phyloP scores from a whole-genome alignment of 2,329 filamentous ascomycete genomes.

The Aspergillus nomiae region DNA sequence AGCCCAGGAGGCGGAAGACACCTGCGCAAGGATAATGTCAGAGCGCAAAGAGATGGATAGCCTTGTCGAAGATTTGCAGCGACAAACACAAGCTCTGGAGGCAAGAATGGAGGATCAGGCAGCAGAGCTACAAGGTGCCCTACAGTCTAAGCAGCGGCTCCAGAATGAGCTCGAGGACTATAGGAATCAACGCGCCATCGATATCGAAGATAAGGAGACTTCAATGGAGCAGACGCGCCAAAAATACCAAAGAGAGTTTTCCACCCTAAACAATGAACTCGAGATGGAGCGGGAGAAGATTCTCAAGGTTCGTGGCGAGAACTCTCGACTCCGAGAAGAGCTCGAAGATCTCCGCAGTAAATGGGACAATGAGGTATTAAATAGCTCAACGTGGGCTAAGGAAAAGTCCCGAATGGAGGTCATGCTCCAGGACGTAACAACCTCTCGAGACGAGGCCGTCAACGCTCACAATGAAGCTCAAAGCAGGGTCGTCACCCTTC shows the following conservation, averaged over 20 bases:
- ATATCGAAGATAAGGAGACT: slow-evolving; percentile 94
- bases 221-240: slow-evolving; percentile 96
- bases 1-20: slow-evolving; percentile 87
- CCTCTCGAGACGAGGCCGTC: slow-evolving; percentile 91
- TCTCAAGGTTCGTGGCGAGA: slow-evolving; percentile 81
- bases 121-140: slow-evolving; percentile 80
- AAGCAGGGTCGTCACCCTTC: slow-evolving; percentile 83
- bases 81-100: slow-evolving; percentile 84
- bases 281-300: slow-evolving; percentile 91
- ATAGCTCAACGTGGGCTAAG: slow-evolving; percentile 97
- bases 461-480: slow-evolving; percentile 94
- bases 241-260: slow-evolving; percentile 95
- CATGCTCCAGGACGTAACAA: slow-evolving; percentile 82
- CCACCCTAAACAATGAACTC: slow-evolving; percentile 84
- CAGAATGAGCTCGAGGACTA: slow-evolving; percentile 98
- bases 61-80: slow-evolving; percentile 84
- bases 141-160: slow-evolving; percentile 88
- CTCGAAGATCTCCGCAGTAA: slow-evolving; percentile 92
- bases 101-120: slow-evolving; percentile 89
- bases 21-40: slow-evolving; percentile 84
- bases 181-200: slow-evolving; percentile 88
- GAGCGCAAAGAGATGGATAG: slow-evolving; percentile 89
- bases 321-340: slow-evolving; percentile 86
- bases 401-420: slow-evolving; percentile 92
- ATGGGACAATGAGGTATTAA: slow-evolving; percentile 97